Evolutionary conservation across 2,329 filamentous ascomycete genomes (phyloP).

Genomic region (Fusarium sacchari): DNA sequence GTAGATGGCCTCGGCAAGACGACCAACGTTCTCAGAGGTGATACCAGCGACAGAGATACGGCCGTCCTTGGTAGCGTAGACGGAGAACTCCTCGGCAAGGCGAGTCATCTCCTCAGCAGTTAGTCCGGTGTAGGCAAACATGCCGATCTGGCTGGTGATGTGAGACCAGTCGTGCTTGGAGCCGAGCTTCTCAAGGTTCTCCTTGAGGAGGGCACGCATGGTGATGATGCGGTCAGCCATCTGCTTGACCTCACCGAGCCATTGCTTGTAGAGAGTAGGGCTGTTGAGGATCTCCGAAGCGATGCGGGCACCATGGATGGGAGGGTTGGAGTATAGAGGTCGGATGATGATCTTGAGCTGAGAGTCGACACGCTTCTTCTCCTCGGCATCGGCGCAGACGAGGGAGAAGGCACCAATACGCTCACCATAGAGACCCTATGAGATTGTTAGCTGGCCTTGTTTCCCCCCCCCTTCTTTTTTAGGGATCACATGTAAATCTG

Average conservation of each 20-base stretch:
- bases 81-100: slow-evolving; percentile 93
- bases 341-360: slow-evolving; percentile 99
- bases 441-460: slow-evolving; percentile 12
- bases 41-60: slow-evolving; percentile 89
- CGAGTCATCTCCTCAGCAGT: slow-evolving; percentile 90
- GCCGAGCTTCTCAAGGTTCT: slow-evolving; percentile 93
- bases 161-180: slow-evolving; percentile 98
- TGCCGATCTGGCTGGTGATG: slow-evolving; percentile 98
- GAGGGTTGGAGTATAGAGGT: slow-evolving; percentile 97
- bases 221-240: slow-evolving; percentile 99
- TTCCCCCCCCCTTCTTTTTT: background rate
- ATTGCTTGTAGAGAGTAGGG: slow-evolving; percentile 86
- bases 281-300: slow-evolving; percentile 92
- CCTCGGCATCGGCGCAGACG: slow-evolving; percentile 83
- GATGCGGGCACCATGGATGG: slow-evolving; percentile 94
- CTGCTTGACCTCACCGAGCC: slow-evolving; percentile 95
- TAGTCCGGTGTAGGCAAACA: slow-evolving; percentile 98
- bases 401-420: slow-evolving; percentile 97
- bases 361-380: slow-evolving; percentile 95
- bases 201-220: slow-evolving; percentile 94
- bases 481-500: background rate
- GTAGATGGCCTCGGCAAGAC: slow-evolving; percentile 85
- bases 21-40: slow-evolving; percentile 80
- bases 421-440: slow-evolving; percentile 93
- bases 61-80: slow-evolving; percentile 95